Base-by-base conservation (phyloP, 441 rosid genomes). In the Macaranga tanarius region DNA sequence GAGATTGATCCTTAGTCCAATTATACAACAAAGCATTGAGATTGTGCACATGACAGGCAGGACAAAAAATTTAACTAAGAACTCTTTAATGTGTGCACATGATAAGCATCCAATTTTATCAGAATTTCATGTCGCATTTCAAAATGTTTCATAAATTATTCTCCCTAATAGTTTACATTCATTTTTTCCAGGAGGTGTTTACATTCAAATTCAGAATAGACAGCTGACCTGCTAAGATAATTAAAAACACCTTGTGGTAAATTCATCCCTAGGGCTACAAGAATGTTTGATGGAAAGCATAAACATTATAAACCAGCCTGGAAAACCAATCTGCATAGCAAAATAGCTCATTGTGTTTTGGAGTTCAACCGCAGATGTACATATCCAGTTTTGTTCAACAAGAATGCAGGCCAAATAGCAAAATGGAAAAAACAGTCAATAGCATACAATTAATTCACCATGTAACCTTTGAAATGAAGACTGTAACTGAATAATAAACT, bases 281-380 rank as follows among this genome's bases (percentile, higher is more conserved):
- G 51, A 69, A 67, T 38, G 15, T 47, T 45, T 76, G 50, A 45
- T 45, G 66, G 31, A 63, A 34, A 50, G 26, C 56, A 76, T 34
- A n/a, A 66, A 58, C 42, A 56, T 45, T 17, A 51, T 13, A 59
- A 1, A 55, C 12, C 55, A 67, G 62, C 15, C 13, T 23, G 8
- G 3, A 71, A 55, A 67, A 69, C 45, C 23, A 57, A 66, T 38
- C 74, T 75, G 70, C 82, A 82, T 75, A 63, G 75, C 71, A 59
- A 48, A 69, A 48, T 59, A 76, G 64, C 79, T 71, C 34, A 69
- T 22, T 69, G 60, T 44, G 54, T 72, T 61, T 52, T 23, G 63
- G 1, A 50, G 38, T 75, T 65, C 69, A 55, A 72, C 42, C 19
- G 44, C 16, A 78, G 9, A 51, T 16, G 22, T 38, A 23, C 19